Evolutionary conservation across 345 rosid genomes (phyloP).

Genomic region (Leavenworthia alabamica): DNA sequence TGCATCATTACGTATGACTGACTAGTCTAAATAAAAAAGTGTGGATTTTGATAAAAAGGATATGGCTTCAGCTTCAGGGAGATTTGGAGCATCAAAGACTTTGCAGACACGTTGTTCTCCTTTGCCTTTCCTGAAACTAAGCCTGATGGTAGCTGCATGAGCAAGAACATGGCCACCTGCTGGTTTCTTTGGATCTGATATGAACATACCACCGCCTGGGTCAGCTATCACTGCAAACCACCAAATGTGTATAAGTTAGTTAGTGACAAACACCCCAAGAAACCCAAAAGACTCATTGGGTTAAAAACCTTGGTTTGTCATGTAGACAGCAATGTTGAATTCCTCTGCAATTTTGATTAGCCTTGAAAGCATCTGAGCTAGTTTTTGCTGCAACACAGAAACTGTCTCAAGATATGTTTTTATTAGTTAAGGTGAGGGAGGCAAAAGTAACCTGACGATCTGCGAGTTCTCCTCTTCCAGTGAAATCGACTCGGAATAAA

Average conservation of each 20-base stretch:
- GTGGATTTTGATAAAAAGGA: conserved; percentile 38
- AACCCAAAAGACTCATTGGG: not conserved
- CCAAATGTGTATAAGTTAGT: not conserved
- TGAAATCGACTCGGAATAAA: conserved; percentile 77
- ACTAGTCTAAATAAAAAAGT: not conserved
- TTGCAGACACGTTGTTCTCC: conserved; percentile 83
- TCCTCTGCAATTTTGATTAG: conserved; percentile 84
- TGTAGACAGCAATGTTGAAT: conserved; percentile 83
- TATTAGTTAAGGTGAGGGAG: not conserved
- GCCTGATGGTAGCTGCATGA: conserved; percentile 75
- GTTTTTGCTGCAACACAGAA: conserved; percentile 63
- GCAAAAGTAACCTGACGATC: conserved; percentile 55
- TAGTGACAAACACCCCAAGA: not conserved
- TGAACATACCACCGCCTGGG: conserved; percentile 83
- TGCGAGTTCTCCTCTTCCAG: conserved; percentile 92
- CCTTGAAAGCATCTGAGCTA: conserved; percentile 89
- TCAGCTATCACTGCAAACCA: conserved; percentile 68
- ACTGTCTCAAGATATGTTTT: not conserved
- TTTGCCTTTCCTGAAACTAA: conserved; percentile 93
- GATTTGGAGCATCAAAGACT: conserved; percentile 91
- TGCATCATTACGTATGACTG: not conserved
- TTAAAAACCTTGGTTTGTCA: conserved; percentile 79
- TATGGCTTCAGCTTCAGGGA: conserved; percentile 92
- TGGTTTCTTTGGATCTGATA: conserved; percentile 87
- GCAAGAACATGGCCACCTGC: conserved; percentile 91